Evolutionary conservation across 371 early-diverging fungal genomes (phyloP), one percentile per base, ranked within the genome.

Genomic region (Mucor mucedo): DNA sequence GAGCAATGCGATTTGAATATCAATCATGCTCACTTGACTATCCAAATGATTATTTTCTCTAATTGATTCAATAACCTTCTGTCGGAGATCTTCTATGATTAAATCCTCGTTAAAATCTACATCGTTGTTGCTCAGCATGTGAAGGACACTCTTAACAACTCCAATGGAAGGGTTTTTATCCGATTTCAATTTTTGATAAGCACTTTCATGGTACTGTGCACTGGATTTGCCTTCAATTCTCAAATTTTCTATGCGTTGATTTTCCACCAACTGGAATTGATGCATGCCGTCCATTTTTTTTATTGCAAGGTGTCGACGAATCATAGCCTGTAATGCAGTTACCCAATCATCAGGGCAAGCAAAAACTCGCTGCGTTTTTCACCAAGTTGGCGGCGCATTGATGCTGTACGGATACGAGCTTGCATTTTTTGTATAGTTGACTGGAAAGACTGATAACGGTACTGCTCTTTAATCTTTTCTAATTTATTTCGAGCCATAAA

Each of bases 1-100:
- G 9, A 99, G 85, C 10, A 99, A 84, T 3, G 98, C 94, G 60
- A 99, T 98, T 76, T 98, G 98, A 60, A 94, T 89, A 72, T 99
- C 99, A 4, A 99, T 82, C 44, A 93, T 91, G 68, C 89, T 95
- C 30, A 99, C 82, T 50, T 94, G 87, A 1, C 80, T 76, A 60
- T 98, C 97, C 14, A 91, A 77, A 32, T 87, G 84, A 52, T 90
- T 90, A 79, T 97, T 98, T 62, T 98, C 96, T 13, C 95, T 86
- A 65, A 98, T 99, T 27, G 84, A 87, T 55, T 88, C 89, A 61
- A 98, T 89, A 0, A 94, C 96, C 32, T 85, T 71, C 60, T 96
- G 94, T 11, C 96, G 88, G 55, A 96, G 79, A 1, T 88, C 84
- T 71, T 99, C 98, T 53, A 98, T 79, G 40, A 93, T 84, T 21